A percentile compares a stretch with the other conserved stretches of the same genome.
Conservation (phyloP, 2,329 filamentous ascomycete genomes). For the Gnomoniopsis sp. region DNA sequence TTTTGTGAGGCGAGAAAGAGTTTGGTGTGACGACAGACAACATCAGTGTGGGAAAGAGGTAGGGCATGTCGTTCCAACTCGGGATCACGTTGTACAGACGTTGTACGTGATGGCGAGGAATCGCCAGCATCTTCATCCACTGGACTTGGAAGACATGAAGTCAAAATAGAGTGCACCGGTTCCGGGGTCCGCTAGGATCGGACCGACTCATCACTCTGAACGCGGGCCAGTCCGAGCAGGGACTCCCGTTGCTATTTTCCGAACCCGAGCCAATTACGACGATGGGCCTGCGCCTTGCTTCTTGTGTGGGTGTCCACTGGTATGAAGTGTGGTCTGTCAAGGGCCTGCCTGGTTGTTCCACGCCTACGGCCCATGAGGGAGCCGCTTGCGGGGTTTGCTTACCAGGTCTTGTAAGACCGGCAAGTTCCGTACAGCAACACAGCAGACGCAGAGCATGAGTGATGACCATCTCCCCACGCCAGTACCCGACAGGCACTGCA, state of each 20-base stretch:
- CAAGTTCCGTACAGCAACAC: background rate
- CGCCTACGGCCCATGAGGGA: background rate
- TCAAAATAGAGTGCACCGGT: slow-evolving; percentile 1
- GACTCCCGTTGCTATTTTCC: background rate
- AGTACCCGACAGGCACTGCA: background rate
- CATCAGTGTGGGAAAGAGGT: background rate
- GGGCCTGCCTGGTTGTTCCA: background rate
- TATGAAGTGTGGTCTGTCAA: background rate
- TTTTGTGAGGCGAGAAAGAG: background rate
- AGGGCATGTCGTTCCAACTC: background rate
- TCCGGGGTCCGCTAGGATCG: background rate
- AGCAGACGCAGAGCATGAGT: background rate
- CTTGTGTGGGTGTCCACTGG: background rate
- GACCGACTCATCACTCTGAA: background rate
- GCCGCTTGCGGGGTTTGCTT: too few species aligned
- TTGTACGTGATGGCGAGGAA: background rate
- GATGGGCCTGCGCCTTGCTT: background rate
- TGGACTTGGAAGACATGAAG: background rate
- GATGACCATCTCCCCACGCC: background rate
- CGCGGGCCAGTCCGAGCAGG: background rate
- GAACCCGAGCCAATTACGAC: too few species aligned
- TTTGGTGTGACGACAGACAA: background rate
- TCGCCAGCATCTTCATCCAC: background rate
- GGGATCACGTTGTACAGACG: background rate
- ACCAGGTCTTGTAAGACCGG: background rate